phyloP scores from a whole-genome alignment of 1,284 basidiomycete genomes.

The Pisolithus thermaeus region DNA sequence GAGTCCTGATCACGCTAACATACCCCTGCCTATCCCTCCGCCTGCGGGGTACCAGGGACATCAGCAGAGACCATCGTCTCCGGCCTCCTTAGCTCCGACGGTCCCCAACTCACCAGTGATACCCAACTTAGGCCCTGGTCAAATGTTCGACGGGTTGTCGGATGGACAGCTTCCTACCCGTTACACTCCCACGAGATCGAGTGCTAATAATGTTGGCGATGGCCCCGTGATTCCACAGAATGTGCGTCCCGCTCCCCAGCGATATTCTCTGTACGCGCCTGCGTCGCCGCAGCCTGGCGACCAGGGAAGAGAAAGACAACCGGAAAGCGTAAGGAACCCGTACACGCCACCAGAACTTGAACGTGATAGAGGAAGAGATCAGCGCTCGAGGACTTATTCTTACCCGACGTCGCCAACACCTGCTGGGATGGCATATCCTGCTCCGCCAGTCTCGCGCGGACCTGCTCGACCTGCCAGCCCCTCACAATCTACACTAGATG shows the following conservation, averaged over 20 bases:
- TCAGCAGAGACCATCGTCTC: slow-evolving; percentile 3
- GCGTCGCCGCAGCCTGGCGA: slow-evolving; percentile 19
- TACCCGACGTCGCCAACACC: slow-evolving; percentile 27
- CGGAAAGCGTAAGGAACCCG: not conserved
- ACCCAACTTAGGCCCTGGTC: slow-evolving; percentile 9
- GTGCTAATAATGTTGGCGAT: slow-evolving; percentile 6
- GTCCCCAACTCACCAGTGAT: slow-evolving; percentile 8
- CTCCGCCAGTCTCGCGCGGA: slow-evolving; percentile 24
- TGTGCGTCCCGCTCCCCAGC: slow-evolving; percentile 8
- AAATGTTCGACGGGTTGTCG: slow-evolving; percentile 9
- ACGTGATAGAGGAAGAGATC: slow-evolving; percentile 1
- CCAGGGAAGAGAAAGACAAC: not conserved
- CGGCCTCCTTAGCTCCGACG: slow-evolving; percentile 12
- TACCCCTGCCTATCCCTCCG: slow-evolving; percentile 20
- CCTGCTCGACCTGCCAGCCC: slow-evolving; percentile 4
- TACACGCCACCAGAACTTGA: not conserved
- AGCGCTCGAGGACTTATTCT: slow-evolving; percentile 19
- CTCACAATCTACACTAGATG: slow-evolving; percentile 22
- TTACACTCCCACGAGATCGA: slow-evolving; percentile 9
- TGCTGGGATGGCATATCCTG: slow-evolving; percentile 22
- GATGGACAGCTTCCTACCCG: slow-evolving; percentile 11
- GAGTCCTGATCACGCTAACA: slow-evolving; percentile 29
- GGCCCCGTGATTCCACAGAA: slow-evolving; percentile 20
- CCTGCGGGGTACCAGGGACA: slow-evolving; percentile 2
- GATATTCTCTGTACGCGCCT: slow-evolving; percentile 7